Conservation (phyloP, 2,329 filamentous ascomycete species). For the Fusarium graminum region DNA sequence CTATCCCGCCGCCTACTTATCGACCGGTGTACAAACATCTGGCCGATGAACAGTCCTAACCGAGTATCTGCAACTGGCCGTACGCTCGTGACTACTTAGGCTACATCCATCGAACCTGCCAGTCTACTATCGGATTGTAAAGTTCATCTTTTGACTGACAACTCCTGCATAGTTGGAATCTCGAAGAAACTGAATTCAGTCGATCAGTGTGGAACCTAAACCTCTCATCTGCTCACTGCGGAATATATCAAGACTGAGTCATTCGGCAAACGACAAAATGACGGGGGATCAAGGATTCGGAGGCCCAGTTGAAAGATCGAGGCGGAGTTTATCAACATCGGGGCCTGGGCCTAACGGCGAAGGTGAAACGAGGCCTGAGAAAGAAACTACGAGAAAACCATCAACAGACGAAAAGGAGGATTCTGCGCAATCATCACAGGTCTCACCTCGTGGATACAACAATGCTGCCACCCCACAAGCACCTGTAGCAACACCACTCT, state of each 20-base stretch:
- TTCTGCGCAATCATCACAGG: slow-evolving; percentile 54
- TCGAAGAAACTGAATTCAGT: slow-evolving; percentile 2
- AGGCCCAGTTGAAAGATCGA: slow-evolving; percentile 54
- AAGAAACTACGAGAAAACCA: slow-evolving; percentile 56
- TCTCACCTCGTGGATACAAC: slow-evolving; percentile 56
- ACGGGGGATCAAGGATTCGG: slow-evolving; percentile 64
- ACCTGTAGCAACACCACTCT: slow-evolving; percentile 50
- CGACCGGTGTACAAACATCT: slow-evolving; percentile 39
- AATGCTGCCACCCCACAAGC: slow-evolving; percentile 50
- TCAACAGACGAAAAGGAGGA: slow-evolving; percentile 54
- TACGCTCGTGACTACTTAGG: slow-evolving; percentile 40
- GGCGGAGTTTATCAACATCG: slow-evolving; percentile 55
- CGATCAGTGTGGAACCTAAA: background rate
- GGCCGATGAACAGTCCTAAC: slow-evolving; percentile 40
- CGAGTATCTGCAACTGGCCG: slow-evolving; percentile 49
- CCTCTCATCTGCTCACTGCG: background rate
- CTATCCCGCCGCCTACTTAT: slow-evolving; percentile 21
- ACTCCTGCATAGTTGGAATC: slow-evolving; percentile 13
- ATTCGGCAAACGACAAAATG: slow-evolving; percentile 45
- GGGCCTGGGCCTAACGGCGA: slow-evolving; percentile 60
- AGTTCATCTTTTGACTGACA: slow-evolving; percentile 31
- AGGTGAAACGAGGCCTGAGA: slow-evolving; percentile 60
- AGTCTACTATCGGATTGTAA: background rate
- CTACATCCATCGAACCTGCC: slow-evolving; percentile 23
- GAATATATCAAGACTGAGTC: background rate